phyloP scores from a whole-genome alignment of 257 asterid genomes.

The Euphrasia confusa region DNA sequence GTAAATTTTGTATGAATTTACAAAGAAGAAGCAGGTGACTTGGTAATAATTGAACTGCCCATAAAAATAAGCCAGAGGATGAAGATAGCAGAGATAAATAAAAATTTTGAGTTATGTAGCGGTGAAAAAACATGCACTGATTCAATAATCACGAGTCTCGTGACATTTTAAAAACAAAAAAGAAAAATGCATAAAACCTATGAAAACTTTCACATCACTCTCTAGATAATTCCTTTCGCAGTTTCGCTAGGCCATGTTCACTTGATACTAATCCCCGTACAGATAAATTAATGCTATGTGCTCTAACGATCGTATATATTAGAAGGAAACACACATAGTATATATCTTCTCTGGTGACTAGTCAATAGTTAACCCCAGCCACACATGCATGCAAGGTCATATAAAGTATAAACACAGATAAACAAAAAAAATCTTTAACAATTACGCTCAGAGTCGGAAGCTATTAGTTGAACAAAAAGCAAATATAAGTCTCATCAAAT shows the following conservation, averaged over 20 bases:
- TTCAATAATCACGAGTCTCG: background rate
- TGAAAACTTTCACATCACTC: background rate
- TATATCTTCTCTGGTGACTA: background rate
- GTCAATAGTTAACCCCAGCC: slow-evolving; percentile 11
- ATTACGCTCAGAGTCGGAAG: slow-evolving; percentile 7
- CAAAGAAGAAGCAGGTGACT: slow-evolving; percentile 10
- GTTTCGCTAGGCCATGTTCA: background rate
- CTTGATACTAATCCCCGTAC: slow-evolving; percentile 2
- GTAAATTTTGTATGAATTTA: background rate
- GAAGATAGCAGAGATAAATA: slow-evolving; percentile 1
- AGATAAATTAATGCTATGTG: background rate
- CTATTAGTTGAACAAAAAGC: slow-evolving; percentile 4
- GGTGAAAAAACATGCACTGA: slow-evolving; percentile 2
- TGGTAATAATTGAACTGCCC: slow-evolving; percentile 1
- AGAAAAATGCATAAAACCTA: background rate
- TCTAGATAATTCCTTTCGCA: background rate
- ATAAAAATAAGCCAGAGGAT: slow-evolving; percentile 4
- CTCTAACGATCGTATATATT: slow-evolving; percentile 1
- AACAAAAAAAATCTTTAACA: slow-evolving; percentile 6
- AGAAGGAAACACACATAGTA: background rate
- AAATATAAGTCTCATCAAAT: slow-evolving; percentile 20
- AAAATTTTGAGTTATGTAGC: background rate
- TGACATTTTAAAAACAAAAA: background rate
- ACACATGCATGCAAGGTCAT: slow-evolving; percentile 11
- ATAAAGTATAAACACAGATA: background rate